Evolutionary conservation across 371 early-diverging fungal species (phyloP).

Genomic region (Zychaea mexicana): DNA sequence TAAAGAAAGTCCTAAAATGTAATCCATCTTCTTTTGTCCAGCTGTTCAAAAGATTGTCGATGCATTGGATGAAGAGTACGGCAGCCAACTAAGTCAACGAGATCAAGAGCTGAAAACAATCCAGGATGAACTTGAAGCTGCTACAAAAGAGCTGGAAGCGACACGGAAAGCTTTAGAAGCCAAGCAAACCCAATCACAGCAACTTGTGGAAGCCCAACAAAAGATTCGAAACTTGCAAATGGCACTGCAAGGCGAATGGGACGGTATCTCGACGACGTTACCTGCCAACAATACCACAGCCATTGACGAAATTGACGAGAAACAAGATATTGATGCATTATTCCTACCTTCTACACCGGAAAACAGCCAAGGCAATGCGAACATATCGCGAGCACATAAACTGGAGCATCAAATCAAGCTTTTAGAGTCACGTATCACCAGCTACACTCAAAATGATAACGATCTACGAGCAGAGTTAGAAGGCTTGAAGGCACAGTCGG

Average conservation of each 20-base stretch:
- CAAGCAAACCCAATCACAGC: constrained; percentile 24
- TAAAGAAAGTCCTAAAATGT: background rate
- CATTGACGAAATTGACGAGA: constrained; percentile 11
- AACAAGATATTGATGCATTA: constrained; percentile 15
- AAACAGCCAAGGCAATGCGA: background rate
- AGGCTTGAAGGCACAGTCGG: constrained; percentile 28
- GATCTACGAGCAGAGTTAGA: constrained; percentile 43
- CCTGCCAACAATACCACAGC: constrained; percentile 1
- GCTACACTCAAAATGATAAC: constrained; percentile 47
- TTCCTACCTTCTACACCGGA: constrained; percentile 3
- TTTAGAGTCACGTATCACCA: constrained; percentile 44
- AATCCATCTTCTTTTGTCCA: constrained; percentile 12
- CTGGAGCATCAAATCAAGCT: constrained; percentile 35
- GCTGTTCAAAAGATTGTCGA: constrained; percentile 75
- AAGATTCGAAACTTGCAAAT: constrained; percentile 55
- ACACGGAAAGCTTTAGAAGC: constrained; percentile 44
- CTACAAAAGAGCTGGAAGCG: constrained; percentile 44
- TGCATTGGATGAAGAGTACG: constrained; percentile 69
- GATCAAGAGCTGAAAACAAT: constrained; percentile 65
- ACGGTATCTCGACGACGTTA: constrained; percentile 8
- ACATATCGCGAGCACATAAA: constrained; percentile 9
- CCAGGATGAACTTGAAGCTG: constrained; percentile 51
- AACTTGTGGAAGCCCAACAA: constrained; percentile 59
- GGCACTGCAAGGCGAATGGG: constrained; percentile 32
- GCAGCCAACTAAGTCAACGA: constrained; percentile 59